A percentile compares a stretch with the other conserved stretches of the same genome.
phyloP scores from a whole-genome alignment of 1,284 basidiomycete genomes.

The Microbotryum saponariae region DNA sequence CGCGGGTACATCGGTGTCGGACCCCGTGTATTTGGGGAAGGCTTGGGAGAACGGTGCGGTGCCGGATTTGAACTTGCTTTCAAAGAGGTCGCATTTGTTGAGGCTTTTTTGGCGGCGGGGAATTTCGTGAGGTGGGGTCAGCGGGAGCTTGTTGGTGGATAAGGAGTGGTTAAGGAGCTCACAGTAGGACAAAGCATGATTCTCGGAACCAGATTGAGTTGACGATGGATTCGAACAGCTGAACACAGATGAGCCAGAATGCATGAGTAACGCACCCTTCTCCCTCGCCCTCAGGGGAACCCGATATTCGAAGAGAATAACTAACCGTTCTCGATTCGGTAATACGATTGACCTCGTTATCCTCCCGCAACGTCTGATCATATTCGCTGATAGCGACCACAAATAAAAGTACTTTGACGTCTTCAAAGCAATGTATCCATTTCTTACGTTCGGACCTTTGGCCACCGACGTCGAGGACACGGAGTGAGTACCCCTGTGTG shows the following conservation, averaged over 20 bases:
- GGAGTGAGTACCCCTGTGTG: too few relatives aligned
- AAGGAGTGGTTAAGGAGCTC: too few relatives aligned
- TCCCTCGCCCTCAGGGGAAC: too few relatives aligned
- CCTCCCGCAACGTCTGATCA: neutral
- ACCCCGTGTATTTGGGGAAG: conserved; percentile 15
- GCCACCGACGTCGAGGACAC: conserved; percentile 32
- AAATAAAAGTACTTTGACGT: conserved; percentile 19
- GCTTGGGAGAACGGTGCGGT: conserved; percentile 6
- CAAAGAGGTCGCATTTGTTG: conserved; percentile 37
- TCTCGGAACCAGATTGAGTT: conserved; percentile 39
- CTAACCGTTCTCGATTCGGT: too few relatives aligned
- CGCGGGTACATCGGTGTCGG: neutral
- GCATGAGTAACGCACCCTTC: neutral
- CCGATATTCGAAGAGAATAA: too few relatives aligned
- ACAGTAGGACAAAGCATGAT: conserved; percentile 35
- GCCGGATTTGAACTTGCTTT: conserved; percentile 27
- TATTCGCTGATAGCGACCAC: conserved; percentile 15
- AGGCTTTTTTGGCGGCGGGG: neutral
- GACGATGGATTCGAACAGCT: conserved; percentile 37
- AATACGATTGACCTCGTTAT: neutral
- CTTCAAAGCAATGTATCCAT: conserved; percentile 34
- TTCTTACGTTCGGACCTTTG: conserved; percentile 40
- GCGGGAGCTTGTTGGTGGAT: too few relatives aligned
- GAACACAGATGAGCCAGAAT: too few relatives aligned
- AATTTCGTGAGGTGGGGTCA: too few relatives aligned